A percentile compares a stretch with the other conserved stretches of the same genome.
Evolutionary conservation across 345 rosid species (phyloP).

Genomic region (Citrus reticulata): DNA sequence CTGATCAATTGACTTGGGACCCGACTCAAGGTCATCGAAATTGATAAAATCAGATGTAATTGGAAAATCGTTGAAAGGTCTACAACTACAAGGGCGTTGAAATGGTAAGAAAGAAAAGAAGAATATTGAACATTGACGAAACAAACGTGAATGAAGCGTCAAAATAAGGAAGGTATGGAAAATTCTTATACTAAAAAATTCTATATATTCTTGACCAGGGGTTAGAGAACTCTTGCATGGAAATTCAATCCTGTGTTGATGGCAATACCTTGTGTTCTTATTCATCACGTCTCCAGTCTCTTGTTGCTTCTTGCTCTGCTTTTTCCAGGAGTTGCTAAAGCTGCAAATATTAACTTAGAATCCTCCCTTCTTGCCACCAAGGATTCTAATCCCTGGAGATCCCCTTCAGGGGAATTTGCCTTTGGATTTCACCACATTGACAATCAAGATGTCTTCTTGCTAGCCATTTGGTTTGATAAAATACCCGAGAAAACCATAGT

Average conservation of each 20-base stretch:
- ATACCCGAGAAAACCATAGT: conserved; percentile 19
- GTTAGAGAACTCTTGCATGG: no score
- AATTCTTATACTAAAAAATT: not conserved
- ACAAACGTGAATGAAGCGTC: not conserved
- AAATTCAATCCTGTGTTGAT: not conserved
- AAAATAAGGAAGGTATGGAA: not conserved
- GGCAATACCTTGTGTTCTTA: not conserved
- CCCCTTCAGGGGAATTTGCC: conserved; percentile 25
- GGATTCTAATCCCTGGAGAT: conserved; percentile 18
- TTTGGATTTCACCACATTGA: conserved; percentile 17
- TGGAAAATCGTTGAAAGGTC: no score
- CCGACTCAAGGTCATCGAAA: not conserved
- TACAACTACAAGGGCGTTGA: not conserved
- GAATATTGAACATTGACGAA: not conserved
- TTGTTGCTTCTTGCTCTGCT: not conserved
- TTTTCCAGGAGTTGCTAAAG: not conserved
- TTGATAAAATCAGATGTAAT: not conserved
- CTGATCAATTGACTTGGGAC: not conserved
- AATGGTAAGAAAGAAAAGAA: not conserved
- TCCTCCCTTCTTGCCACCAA: conserved; percentile 10
- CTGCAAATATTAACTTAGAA: conserved; percentile 1
- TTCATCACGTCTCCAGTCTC: not conserved
- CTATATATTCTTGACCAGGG: not conserved
- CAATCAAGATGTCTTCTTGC: conserved; percentile 16
- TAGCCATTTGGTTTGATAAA: conserved; percentile 31